A percentile compares a stretch with the other conserved stretches of the same genome.
phyloP scores from a whole-genome alignment of 495 filamentous ascomycete genomes.

The Lasiosphaeriaceae sp. region DNA sequence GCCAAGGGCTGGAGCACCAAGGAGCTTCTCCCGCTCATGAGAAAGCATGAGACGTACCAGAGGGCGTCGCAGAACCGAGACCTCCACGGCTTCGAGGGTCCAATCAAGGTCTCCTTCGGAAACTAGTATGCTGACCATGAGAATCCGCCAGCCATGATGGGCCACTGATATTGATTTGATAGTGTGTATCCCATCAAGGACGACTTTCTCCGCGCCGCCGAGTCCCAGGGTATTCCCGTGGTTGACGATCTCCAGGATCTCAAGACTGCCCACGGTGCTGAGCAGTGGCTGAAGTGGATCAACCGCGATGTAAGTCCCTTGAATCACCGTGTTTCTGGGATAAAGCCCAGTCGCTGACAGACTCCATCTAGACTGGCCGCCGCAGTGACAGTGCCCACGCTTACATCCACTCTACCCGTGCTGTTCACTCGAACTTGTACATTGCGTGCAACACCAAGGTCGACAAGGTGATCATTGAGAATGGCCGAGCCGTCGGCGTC shows the following conservation, averaged over 20 bases:
- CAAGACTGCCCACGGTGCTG: conserved; percentile 56
- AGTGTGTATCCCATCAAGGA: conserved; percentile 65
- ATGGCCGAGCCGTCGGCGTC: conserved; percentile 62
- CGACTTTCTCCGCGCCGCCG: conserved; percentile 75
- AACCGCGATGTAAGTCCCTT: conserved; percentile 55
- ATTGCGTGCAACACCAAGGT: conserved; percentile 76
- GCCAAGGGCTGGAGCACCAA: conserved; percentile 77
- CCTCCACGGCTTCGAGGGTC: conserved; percentile 73
- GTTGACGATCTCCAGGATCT: conserved; percentile 69
- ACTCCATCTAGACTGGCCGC: conserved; percentile 49
- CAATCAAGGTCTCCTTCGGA: conserved; percentile 83
- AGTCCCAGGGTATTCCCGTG: conserved; percentile 70
- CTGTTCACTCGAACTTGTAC: conserved; percentile 66
- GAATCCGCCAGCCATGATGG: neutral
- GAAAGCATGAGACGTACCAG: conserved; percentile 82
- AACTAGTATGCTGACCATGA: conserved; percentile 47
- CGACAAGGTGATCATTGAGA: conserved; percentile 75
- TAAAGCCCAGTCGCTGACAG: neutral
- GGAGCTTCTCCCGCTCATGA: conserved; percentile 76
- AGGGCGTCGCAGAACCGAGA: conserved; percentile 70
- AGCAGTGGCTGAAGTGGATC: conserved; percentile 66
- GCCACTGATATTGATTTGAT: neutral
- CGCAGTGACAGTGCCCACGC: conserved; percentile 74
- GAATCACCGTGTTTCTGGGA: neutral
- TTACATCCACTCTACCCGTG: conserved; percentile 66